Conservation (phyloP, 306 rosid species). For the Senna siamea region DNA sequence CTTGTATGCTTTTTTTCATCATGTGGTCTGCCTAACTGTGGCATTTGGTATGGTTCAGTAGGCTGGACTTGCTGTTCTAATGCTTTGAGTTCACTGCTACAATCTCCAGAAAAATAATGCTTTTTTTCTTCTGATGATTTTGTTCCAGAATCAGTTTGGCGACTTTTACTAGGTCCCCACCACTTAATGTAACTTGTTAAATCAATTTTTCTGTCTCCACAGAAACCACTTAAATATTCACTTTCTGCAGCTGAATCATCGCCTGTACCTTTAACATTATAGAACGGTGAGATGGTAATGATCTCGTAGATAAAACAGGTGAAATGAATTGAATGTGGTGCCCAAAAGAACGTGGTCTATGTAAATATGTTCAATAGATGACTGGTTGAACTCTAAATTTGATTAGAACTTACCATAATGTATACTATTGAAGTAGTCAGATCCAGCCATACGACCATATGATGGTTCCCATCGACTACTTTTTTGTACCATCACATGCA, state of each 20-base stretch:
- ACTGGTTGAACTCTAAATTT: constrained; percentile 29
- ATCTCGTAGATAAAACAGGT: constrained; percentile 27
- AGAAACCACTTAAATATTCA: constrained; percentile 61
- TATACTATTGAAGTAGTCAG: constrained; percentile 76
- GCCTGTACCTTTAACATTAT: constrained; percentile 56
- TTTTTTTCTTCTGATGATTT: constrained; percentile 78
- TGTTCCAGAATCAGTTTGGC: constrained; percentile 57
- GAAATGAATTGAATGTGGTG: constrained; percentile 10
- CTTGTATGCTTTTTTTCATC: constrained; percentile 59
- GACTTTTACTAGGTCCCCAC: constrained; percentile 89
- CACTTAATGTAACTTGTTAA: constrained; percentile 86
- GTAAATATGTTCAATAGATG: constrained; percentile 29
- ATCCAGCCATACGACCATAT: constrained; percentile 80
- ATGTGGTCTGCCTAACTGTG: constrained; percentile 64
- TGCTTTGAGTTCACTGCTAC: constrained; percentile 72
- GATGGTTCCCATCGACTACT: constrained; percentile 89
- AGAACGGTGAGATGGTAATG: constrained; percentile 37
- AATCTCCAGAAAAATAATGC: constrained; percentile 64
- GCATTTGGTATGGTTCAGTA: constrained; percentile 94
- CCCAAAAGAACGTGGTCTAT: constrained; percentile 11
- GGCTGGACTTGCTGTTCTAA: constrained; percentile 72
- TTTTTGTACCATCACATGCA: constrained; percentile 45
- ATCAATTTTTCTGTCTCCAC: constrained; percentile 85
- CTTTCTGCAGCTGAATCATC: constrained; percentile 82
- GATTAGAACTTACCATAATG: constrained; percentile 70